Evolutionary conservation across 2,329 filamentous ascomycete species (phyloP).

Genomic region (Neonectria faginata): DNA sequence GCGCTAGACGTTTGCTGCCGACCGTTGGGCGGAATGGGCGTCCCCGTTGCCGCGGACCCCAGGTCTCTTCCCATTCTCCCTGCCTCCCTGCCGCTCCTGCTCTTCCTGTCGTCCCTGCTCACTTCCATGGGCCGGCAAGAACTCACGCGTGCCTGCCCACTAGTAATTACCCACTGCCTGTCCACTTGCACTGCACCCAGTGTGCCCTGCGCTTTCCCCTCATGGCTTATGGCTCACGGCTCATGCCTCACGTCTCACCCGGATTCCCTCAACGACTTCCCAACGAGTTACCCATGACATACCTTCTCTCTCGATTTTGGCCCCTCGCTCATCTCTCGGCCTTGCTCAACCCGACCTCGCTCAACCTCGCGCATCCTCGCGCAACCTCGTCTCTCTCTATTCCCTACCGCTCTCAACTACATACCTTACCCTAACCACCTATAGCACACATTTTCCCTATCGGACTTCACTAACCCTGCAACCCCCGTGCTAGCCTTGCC

Average conservation of each 20-base stretch:
- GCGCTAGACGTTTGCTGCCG: slow-evolving; percentile 23
- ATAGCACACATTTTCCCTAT: background rate
- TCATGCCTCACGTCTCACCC: background rate
- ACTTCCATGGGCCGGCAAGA: background rate
- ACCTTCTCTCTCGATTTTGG: slow-evolving; percentile 18
- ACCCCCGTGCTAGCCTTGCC: slow-evolving; percentile 12
- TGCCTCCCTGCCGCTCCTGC: slow-evolving; percentile 5
- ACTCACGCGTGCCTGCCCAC: slow-evolving; percentile 16
- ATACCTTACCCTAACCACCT: background rate
- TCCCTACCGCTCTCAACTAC: background rate
- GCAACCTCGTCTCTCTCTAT: background rate
- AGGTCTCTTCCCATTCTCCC: slow-evolving; percentile 10
- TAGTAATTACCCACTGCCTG: slow-evolving; percentile 8
- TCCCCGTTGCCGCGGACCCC: slow-evolving; percentile 23
- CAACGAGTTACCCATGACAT: slow-evolving; percentile 10
- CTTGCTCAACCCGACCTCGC: background rate
- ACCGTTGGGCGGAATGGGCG: slow-evolving; percentile 22
- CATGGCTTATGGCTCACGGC: background rate
- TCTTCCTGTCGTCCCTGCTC: background rate
- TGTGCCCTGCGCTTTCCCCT: slow-evolving; percentile 12
- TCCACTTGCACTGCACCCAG: slow-evolving; percentile 16
- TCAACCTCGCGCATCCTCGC: background rate
- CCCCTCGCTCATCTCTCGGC: slow-evolving; percentile 27
- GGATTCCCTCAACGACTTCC: slow-evolving; percentile 17
- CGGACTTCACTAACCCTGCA: background rate